Evolutionary conservation across 306 rosid species (phyloP).

Genomic region (Quercus wislizeni): DNA sequence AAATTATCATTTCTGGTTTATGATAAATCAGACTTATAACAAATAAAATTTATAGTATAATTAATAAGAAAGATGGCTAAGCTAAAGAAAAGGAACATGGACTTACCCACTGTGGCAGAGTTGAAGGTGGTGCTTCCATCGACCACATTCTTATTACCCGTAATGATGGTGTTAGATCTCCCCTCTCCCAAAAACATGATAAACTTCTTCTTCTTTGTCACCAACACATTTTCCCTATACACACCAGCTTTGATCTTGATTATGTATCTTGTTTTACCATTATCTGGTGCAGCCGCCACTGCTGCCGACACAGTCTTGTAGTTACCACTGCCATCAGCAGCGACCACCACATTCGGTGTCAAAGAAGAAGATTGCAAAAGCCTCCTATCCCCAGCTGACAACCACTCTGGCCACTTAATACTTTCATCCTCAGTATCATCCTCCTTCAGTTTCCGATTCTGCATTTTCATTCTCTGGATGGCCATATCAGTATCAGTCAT

Average conservation of each 20-base stretch:
- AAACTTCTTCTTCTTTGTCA: slow-evolving; percentile 61
- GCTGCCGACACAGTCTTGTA: slow-evolving; percentile 73
- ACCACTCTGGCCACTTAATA: slow-evolving; percentile 73
- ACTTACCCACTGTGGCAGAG: slow-evolving; percentile 89
- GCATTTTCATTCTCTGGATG: slow-evolving; percentile 12
- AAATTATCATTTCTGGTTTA: too few species aligned
- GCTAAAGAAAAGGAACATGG: too few species aligned
- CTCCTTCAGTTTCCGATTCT: slow-evolving; percentile 30
- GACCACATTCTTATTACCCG: slow-evolving; percentile 65
- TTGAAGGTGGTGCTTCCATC: slow-evolving; percentile 93
- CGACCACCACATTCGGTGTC: slow-evolving; percentile 66
- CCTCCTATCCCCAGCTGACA: slow-evolving; percentile 57
- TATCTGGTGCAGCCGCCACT: slow-evolving; percentile 72
- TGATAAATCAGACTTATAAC: too few species aligned
- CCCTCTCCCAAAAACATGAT: slow-evolving; percentile 89
- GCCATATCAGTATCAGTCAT: slow-evolving; percentile 70
- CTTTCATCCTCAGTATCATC: not conserved
- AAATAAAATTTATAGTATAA: too few species aligned
- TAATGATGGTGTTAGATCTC: slow-evolving; percentile 56
- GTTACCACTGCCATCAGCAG: slow-evolving; percentile 78
- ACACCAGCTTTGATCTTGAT: slow-evolving; percentile 74
- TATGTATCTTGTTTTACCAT: slow-evolving; percentile 54
- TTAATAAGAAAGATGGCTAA: too few species aligned
- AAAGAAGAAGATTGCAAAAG: slow-evolving; percentile 50
- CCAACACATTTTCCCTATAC: slow-evolving; percentile 73